These are phyloP conservation scores for Terfezia claveryi DNA, from an alignment of 495 filamentous ascomycete species.

Conservation along the genomic window DNA sequence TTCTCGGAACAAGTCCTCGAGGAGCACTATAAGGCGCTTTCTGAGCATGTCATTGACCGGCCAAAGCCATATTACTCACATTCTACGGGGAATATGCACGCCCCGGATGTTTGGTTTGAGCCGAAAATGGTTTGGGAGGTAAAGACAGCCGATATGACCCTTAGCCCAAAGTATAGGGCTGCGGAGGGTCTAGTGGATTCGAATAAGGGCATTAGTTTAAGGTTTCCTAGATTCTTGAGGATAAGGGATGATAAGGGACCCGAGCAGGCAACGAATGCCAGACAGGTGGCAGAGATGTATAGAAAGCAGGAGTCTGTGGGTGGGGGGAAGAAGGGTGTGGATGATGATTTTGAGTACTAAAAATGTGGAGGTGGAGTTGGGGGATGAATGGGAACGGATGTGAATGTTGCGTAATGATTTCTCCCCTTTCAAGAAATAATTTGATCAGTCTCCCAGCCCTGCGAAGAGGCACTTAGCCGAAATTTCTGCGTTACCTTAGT, in stretches of 20 bases:
- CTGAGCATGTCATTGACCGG: slow-evolving; percentile 52
- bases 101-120: slow-evolving; percentile 98
- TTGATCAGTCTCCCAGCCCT: no score
- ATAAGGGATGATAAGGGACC: slow-evolving; percentile 82
- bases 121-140: slow-evolving; percentile 90
- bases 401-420: no score
- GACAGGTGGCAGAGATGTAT: slow-evolving; percentile 91
- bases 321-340: slow-evolving; percentile 45
- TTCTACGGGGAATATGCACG: slow-evolving; percentile 59
- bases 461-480: no score
- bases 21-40: slow-evolving; percentile 52
- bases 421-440: no score
- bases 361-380: not conserved
- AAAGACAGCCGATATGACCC: slow-evolving; percentile 82
- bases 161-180: slow-evolving; percentile 81
- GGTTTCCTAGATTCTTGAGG: slow-evolving; percentile 85
- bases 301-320: slow-evolving; percentile 70
- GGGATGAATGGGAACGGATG: not conserved
- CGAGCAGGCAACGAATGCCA: slow-evolving; percentile 64
- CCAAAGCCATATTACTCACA: slow-evolving; percentile 91
- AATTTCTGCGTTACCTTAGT: no score
- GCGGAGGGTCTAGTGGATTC: slow-evolving; percentile 39
- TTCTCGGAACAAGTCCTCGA: slow-evolving; percentile 78
- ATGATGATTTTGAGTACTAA: slow-evolving; percentile 97
- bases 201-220: slow-evolving; percentile 65